Percentiles rank a stretch among this genome's conserved stretches.
phyloP scores from a whole-genome alignment of 768 basidiomycete genomes.

The Tylopilus vinaceipallidus region DNA sequence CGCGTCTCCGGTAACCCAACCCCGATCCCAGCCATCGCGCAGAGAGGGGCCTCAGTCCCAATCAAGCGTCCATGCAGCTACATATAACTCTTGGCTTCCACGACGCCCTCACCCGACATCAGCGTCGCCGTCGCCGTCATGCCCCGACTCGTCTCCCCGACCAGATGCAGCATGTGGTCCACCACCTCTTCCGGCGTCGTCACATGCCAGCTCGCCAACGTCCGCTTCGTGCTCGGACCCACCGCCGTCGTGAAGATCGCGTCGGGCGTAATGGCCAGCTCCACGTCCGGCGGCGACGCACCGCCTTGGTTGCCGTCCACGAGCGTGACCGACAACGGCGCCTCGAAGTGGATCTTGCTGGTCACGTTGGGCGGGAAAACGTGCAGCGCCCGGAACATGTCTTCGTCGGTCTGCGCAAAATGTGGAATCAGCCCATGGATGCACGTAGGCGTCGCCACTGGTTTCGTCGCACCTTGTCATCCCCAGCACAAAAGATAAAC shows the following conservation, averaged over 20 bases:
- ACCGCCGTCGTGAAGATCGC: slow-evolving; percentile 90
- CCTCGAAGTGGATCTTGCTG: slow-evolving; percentile 49
- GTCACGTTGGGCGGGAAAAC: slow-evolving; percentile 46
- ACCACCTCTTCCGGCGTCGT: slow-evolving; percentile 86
- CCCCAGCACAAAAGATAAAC: slow-evolving; percentile 96
- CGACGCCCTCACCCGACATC: background rate
- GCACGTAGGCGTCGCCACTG: too few species aligned
- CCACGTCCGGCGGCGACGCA: slow-evolving; percentile 41
- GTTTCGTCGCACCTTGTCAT: slow-evolving; percentile 73
- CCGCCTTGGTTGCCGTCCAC: slow-evolving; percentile 17
- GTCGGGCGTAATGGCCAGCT: slow-evolving; percentile 63
- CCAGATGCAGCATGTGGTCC: slow-evolving; percentile 69
- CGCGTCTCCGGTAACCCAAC: too few species aligned
- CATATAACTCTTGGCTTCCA: slow-evolving; percentile 19
- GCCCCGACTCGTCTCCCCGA: slow-evolving; percentile 32
- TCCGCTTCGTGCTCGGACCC: slow-evolving; percentile 87
- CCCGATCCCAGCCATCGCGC: too few species aligned
- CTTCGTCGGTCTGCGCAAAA: slow-evolving; percentile 97
- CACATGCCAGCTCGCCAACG: slow-evolving; percentile 90
- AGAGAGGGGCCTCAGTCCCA: too few species aligned
- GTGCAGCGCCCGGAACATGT: slow-evolving; percentile 94
- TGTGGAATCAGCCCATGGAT: too few species aligned
- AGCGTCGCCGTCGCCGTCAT: background rate
- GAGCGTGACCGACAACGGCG: slow-evolving; percentile 51
- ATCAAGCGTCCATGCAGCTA: too few species aligned